These are phyloP conservation scores for Geotrichum armillariae DNA, from an alignment of 1,139 yeast genomes.

Conservation along the genomic window DNA sequence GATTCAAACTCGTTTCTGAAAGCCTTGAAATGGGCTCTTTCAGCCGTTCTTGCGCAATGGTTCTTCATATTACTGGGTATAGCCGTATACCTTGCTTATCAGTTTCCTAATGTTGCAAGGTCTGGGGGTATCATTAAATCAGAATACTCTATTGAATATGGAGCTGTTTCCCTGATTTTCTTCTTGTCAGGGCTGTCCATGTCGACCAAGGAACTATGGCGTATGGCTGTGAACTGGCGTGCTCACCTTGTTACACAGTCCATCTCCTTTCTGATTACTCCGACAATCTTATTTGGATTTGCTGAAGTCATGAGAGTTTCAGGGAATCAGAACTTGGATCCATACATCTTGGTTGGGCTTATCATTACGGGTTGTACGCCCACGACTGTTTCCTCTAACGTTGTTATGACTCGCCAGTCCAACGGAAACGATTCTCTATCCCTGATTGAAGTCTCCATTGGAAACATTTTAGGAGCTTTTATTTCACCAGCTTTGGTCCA, in stretches of 20 bases:
- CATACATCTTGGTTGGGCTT: conserved; percentile 76
- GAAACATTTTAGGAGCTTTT: conserved; percentile 82
- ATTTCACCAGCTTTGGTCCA: conserved; percentile 83
- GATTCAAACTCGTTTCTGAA: background rate
- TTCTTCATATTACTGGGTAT: conserved; percentile 70
- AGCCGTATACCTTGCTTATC: conserved; percentile 70
- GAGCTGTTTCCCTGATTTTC: conserved; percentile 85
- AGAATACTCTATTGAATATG: conserved; percentile 76
- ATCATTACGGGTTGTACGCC: conserved; percentile 86
- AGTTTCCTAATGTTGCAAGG: conserved; percentile 79
- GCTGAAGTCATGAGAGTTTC: conserved; percentile 66
- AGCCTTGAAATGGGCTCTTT: conserved; percentile 1
- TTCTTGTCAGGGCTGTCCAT: conserved; percentile 78
- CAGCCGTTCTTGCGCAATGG: conserved; percentile 49
- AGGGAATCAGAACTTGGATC: conserved; percentile 56
- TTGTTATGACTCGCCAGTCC: conserved; percentile 81
- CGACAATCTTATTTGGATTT: conserved; percentile 73
- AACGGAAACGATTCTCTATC: conserved; percentile 80
- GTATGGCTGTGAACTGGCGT: conserved; percentile 71
- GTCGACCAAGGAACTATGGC: conserved; percentile 58
- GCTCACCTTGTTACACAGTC: conserved; percentile 73
- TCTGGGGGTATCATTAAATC: conserved; percentile 77
- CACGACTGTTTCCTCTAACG: conserved; percentile 87
- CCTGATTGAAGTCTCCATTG: conserved; percentile 80
- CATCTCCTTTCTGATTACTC: conserved; percentile 71